phyloP scores from a whole-genome alignment of 2,329 filamentous ascomycete species.

The Fusarium marasasianum region DNA sequence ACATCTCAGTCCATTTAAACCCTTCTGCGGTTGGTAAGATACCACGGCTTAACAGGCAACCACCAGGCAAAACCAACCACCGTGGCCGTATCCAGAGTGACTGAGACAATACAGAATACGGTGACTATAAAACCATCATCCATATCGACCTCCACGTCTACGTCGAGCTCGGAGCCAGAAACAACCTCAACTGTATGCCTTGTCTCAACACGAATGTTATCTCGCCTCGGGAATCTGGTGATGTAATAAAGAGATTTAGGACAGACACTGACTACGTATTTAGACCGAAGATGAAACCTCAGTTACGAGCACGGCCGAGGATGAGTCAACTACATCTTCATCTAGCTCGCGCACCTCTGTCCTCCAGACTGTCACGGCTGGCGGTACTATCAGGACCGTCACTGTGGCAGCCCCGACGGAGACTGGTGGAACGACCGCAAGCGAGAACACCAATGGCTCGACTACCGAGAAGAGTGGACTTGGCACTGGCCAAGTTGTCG shows the following conservation, averaged over 20 bases:
- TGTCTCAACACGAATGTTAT: constrained; percentile 31
- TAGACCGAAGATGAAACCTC: constrained; percentile 34
- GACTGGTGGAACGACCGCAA: constrained; percentile 30
- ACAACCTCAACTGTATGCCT: constrained; percentile 53
- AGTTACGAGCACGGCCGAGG: constrained; percentile 14
- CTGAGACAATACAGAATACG: constrained; percentile 50
- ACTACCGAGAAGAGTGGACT: constrained; percentile 44
- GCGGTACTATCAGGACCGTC: constrained; percentile 63
- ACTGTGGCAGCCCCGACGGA: constrained; percentile 60
- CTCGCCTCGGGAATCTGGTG: constrained; percentile 27
- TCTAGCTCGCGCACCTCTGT: constrained; percentile 41
- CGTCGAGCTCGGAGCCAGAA: constrained; percentile 41
- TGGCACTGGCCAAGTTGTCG: constrained; percentile 59
- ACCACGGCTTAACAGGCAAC: constrained; percentile 43
- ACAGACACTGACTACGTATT: constrained; percentile 26
- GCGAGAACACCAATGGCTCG: constrained; percentile 26
- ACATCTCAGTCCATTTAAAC: constrained; percentile 17
- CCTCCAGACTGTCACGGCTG: constrained; percentile 64
- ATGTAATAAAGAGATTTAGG: constrained; percentile 20
- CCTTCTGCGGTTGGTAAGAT: constrained; percentile 36
- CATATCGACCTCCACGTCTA: constrained; percentile 36
- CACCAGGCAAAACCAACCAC: constrained; percentile 43
- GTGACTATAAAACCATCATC: constrained; percentile 37
- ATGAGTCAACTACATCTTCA: constrained; percentile 36
- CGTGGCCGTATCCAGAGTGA: constrained; percentile 45